Percentiles rank a stretch among this genome's conserved stretches.
phyloP scores from a whole-genome alignment of 2,329 filamentous ascomycete genomes.

The Cytospora leucostoma region DNA sequence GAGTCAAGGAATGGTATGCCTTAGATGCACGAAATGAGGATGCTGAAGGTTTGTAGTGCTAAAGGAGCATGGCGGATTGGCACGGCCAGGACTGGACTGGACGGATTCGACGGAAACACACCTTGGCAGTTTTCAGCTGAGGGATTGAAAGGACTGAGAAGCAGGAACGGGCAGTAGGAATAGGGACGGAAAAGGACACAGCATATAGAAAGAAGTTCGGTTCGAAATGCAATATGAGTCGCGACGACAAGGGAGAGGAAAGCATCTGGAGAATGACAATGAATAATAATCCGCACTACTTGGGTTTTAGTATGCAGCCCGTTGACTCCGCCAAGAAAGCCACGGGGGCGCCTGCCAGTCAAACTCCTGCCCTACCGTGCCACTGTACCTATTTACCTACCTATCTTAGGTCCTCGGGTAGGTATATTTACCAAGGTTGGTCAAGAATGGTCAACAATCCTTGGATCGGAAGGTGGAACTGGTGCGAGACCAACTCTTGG shows the following conservation, averaged over 20 bases:
- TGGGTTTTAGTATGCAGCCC: too few relatives aligned
- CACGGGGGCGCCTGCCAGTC: too few relatives aligned
- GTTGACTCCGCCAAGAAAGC: too few relatives aligned
- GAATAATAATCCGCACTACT: background rate
- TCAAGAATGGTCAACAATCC: too few relatives aligned
- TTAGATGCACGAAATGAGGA: background rate
- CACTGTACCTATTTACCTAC: too few relatives aligned
- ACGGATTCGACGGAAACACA: conserved; percentile 21
- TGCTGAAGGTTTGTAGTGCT: background rate
- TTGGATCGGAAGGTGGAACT: background rate
- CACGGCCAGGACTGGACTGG: too few relatives aligned
- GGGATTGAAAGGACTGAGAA: background rate
- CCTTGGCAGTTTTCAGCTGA: conserved; percentile 12
- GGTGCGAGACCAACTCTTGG: conserved; percentile 19
- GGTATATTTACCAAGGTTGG: too few relatives aligned
- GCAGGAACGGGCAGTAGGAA: too few relatives aligned
- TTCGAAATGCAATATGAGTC: background rate
- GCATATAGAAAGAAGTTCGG: background rate
- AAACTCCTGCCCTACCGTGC: too few relatives aligned
- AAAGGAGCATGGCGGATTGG: too few relatives aligned
- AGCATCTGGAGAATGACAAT: background rate
- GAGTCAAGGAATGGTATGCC: background rate
- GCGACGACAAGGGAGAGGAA: background rate
- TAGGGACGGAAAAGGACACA: background rate
- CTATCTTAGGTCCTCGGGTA: too few relatives aligned